Evolutionary conservation across 345 rosid species (phyloP), one percentile per base, ranked within the genome.

Genomic region (Aurinia saxatilis): DNA sequence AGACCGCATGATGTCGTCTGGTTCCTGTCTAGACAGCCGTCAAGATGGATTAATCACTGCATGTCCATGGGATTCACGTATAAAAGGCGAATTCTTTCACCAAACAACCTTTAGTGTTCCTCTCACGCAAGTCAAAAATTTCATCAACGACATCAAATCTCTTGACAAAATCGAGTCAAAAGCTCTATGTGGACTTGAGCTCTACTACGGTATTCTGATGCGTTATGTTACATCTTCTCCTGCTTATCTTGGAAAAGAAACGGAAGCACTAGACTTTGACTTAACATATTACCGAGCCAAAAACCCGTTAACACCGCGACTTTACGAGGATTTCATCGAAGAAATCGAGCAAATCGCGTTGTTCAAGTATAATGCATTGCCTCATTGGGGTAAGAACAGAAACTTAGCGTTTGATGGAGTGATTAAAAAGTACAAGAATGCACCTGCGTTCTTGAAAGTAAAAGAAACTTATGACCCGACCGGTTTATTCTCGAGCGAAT

Each of bases 341-440:
- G 98, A 91, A 44, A 83, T 91, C 2, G 96, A 91, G 60, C 96
- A 88, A 58, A 73, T 91, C 19, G 96, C 87, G 0, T 6, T 91
- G 52, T 80, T 84, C 38, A 91, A 91, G 63, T 88, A 86, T 18
- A 78, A 80, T 3, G 96, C 76, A 1, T 65, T 79, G 60, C 96
- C 98, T 0, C 96, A 91, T 2, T 88, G 95, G 96, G 96, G 92
- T 11, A 91, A 91, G 72, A 91, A 91, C 18, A 57, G 95, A 41
- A 86, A 86, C 64, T 2, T 83, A 2, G 91, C 77, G 0, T 88
- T 86, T 27, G 70, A 51, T 45, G 84, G 82, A 6, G 92, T 71
- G 8, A 57, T 84, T 11, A 50, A 46, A 29, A 91, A 77, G 46
- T 91, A 86, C 14, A 75, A 69, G 9, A 78, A 75, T 2, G 81